Base-by-base conservation (phyloP, 345 rosid genomes). In the Rhizophora mangle region DNA sequence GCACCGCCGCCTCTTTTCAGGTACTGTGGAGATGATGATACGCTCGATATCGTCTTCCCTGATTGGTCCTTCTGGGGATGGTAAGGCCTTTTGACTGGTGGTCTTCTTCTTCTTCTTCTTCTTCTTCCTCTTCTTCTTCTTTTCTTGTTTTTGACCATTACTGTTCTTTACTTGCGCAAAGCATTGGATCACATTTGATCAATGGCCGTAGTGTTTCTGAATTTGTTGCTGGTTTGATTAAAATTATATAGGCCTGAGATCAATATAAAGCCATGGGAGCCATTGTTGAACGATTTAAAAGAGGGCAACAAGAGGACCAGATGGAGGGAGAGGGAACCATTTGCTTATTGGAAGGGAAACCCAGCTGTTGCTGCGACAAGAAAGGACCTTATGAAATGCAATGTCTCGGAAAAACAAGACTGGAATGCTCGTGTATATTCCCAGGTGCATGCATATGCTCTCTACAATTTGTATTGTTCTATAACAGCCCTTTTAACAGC, bases 291-390 rank as follows among this genome's bases (percentile, higher is more conserved):
- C 2, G 78, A 66, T 51, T 46, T 82, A 51, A 55, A 26, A 63
- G 72, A 65, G 65, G 77, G 73, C 18, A 77, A 80, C 56, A 34
- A 62, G 32, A 62, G 7, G 68, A 69, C 11, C 21, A 70, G 24
- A 59, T 82, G 85, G 85, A 67, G 22, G 22, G 69, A 82, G 15
- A 73, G 82, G 39, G 74, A 82, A 29, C 76, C 85, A 3, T 74
- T 72, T 4, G 85, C 85, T 8, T 82, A 60, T 30, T 82, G 85
- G 85, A 82, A 78, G 63, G 85, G 85, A 21, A 82, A 82, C 60
- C 77, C 79, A 0, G 21, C 34, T 4, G 80, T 82, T 19, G 76
- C 80, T 7, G 59, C 1, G 4, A 68, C 63, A 21, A 62, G 80
- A 60, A 62, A 73, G 72, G 69, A 82, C 13, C 78, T 82, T 10